Evolutionary conservation across 441 rosid genomes (phyloP).

Genomic region (Populus hybrid): DNA sequence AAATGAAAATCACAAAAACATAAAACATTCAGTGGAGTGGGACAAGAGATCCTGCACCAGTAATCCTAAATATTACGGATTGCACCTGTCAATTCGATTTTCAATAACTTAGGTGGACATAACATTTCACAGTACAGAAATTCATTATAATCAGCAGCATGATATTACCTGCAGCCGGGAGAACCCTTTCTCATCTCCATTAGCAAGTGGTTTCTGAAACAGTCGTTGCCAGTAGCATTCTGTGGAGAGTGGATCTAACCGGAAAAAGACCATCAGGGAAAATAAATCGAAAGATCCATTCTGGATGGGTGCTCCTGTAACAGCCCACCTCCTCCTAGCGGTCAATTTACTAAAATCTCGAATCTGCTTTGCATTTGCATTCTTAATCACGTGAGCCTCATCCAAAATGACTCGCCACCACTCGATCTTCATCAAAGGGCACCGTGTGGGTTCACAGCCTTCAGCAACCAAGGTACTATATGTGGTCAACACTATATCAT

Average conservation of each 20-base stretch:
- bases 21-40: background rate
- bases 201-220: constrained; percentile 72
- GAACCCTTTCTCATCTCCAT: constrained; percentile 53
- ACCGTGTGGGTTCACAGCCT: background rate
- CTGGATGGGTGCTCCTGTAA: constrained; percentile 93
- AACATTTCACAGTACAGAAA: background rate
- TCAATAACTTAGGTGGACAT: background rate
- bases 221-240: constrained; percentile 77
- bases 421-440: constrained; percentile 38
- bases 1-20: background rate
- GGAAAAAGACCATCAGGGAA: constrained; percentile 80
- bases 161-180: constrained; percentile 64
- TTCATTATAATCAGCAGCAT: background rate
- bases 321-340: constrained; percentile 74
- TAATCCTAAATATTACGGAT: background rate
- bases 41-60: background rate
- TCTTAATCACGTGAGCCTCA: constrained; percentile 86
- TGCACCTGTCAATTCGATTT: background rate
- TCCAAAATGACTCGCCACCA: constrained; percentile 91
- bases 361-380: constrained; percentile 73
- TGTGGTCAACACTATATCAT: constrained; percentile 77
- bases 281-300: constrained; percentile 73
- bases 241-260: constrained; percentile 75
- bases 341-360: constrained; percentile 52
- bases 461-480: constrained; percentile 66